phyloP scores from a whole-genome alignment of 306 rosid genomes.

The Fragaria iinumae region DNA sequence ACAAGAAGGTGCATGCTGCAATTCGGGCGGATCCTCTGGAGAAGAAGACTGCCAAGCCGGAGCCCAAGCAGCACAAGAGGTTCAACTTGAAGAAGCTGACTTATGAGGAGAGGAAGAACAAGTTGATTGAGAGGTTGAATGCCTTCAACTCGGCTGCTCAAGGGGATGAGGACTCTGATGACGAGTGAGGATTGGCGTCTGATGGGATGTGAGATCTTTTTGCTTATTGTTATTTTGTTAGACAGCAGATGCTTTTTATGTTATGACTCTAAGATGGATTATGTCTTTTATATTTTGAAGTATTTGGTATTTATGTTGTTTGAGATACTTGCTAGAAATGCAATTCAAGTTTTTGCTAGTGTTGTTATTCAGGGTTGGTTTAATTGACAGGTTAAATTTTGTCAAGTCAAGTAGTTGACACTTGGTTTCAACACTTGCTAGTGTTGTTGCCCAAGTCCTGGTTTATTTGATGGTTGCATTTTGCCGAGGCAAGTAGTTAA shows the following conservation, averaged over 20 bases:
- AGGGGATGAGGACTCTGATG: conserved; percentile 45
- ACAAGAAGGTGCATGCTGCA: conserved; percentile 73
- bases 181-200: conserved; percentile 19
- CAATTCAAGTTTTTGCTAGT: neutral
- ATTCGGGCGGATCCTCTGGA: conserved; percentile 55
- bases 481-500: neutral
- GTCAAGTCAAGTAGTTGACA: no score
- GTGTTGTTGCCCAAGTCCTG: no score
- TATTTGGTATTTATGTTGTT: neutral
- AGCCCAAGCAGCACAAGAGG: conserved; percentile 55
- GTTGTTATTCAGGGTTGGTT: neutral
- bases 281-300: neutral
- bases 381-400: no score
- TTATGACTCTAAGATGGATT: neutral
- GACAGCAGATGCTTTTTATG: neutral
- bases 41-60: conserved; percentile 46
- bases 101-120: conserved; percentile 71
- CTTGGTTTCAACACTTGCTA: no score
- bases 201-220: neutral
- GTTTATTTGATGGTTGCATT: no score
- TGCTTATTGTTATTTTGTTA: neutral
- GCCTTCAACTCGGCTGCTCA: conserved; percentile 56
- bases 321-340: conserved; percentile 6
- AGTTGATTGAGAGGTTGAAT: conserved; percentile 55
- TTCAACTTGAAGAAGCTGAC: conserved; percentile 71